Evolutionary conservation across 1,284 basidiomycete species (phyloP), one percentile per base, ranked within the genome.

Genomic region (Rhodofomes roseus): DNA sequence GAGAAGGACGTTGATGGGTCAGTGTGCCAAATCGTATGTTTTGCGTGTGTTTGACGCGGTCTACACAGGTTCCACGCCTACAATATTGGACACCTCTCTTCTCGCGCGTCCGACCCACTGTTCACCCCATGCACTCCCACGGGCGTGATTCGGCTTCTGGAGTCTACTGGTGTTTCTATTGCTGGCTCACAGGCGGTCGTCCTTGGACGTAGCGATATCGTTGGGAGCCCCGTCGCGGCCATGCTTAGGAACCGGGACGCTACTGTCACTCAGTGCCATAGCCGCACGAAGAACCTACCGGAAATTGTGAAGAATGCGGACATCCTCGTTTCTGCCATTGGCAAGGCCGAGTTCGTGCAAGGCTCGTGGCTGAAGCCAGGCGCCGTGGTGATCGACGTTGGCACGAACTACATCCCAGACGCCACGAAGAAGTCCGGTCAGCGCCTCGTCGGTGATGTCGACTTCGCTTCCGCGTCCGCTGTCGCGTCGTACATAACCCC

Each of bases 201-300:
- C 23, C 87, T 99, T 57, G 97, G 97, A 60, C 90, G 97, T 65
- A 96, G 93, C 71, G 97, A 99, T 74, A 99, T 99, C 68, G 97
- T 99, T 62, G 97, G 97, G 60, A 97, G 89, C 69, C 97, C 97
- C 37, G 95, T 98, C 59, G 87, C 90, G 36, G 90, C 93, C 31
- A 88, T 99, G 79, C 82, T 99, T 57, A 84, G 95, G 68, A 90
- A 89, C 73, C 85, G 85, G 63, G 92, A 99, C 73, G 96, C 96
- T 31, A 99, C 97, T 37, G 95, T 99, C 65, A 99, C 96, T 29
- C 96, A 98, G 75, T 97, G 96, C 73, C 97, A 99, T 77, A 95
- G 93, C 67, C 84, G 86, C 56, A 97, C 96, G 54, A 84, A 85
- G 73, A 85, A 95, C 71, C 79, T 99, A 43, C 83, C 90, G 63